These are phyloP conservation scores for Xylariaceae sp. DNA, from an alignment of 2,329 filamentous ascomycete species.

Conservation along the genomic window DNA sequence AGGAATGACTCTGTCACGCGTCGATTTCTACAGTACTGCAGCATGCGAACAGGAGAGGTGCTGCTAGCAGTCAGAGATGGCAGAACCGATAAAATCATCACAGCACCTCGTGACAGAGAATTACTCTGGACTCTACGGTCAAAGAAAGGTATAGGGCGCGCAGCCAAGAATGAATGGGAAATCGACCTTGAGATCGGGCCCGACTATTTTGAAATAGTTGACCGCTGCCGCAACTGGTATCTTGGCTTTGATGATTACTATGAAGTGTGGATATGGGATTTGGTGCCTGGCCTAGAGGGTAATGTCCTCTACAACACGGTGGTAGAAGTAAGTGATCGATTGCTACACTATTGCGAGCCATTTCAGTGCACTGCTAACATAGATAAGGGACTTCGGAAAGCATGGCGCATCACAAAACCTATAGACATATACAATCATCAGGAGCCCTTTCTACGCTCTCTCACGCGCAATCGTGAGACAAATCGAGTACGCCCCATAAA, in stretches of 20 bases:
- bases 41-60: conserved; percentile 27
- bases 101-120: conserved; percentile 20
- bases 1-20: conserved; percentile 31
- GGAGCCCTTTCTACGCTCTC: conserved; percentile 23
- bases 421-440: conserved; percentile 25
- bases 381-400: conserved; percentile 30
- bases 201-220: conserved; percentile 25
- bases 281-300: conserved; percentile 21
- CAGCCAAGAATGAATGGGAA: conserved; percentile 26
- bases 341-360: neutral
- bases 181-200: conserved; percentile 22
- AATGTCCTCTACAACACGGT: conserved; percentile 22
- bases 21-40: conserved; percentile 32
- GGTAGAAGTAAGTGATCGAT: conserved; percentile 13
- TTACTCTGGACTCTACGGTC: conserved; percentile 28
- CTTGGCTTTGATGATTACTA: conserved; percentile 31
- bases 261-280: conserved; percentile 33
- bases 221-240: conserved; percentile 23
- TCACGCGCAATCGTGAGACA: conserved; percentile 27
- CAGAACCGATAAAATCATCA: conserved; percentile 29
- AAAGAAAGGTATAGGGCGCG: conserved; percentile 24
- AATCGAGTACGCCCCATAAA: conserved; percentile 27
- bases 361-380: conserved; percentile 5
- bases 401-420: conserved; percentile 24
- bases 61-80: conserved; percentile 31